These are phyloP conservation scores for Nidularia pulvinata DNA, from an alignment of 768 basidiomycete species.

Conservation along the genomic window DNA sequence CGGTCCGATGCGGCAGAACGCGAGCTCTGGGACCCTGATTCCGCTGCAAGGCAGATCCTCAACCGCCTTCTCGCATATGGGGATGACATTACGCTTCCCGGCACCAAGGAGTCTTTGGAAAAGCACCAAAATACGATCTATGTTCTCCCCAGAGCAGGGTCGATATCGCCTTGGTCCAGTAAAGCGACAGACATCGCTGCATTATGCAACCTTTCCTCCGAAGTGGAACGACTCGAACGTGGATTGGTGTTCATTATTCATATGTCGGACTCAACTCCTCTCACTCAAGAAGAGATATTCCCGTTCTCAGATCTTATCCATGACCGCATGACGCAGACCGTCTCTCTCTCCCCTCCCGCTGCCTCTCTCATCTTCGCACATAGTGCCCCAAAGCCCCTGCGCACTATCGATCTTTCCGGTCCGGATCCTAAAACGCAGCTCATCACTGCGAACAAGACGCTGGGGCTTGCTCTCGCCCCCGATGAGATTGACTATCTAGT, in stretches of 20 bases:
- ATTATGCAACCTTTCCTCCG: slow-evolving; percentile 77
- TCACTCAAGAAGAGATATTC: slow-evolving; percentile 48
- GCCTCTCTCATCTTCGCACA: slow-evolving; percentile 60
- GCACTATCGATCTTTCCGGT: slow-evolving; percentile 61
- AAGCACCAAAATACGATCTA: slow-evolving; percentile 51
- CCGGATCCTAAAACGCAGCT: slow-evolving; percentile 50
- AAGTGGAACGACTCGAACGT: slow-evolving; percentile 85
- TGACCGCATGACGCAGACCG: slow-evolving; percentile 96
- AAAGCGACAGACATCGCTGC: slow-evolving; percentile 96
- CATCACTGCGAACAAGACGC: slow-evolving; percentile 71
- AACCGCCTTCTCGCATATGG: slow-evolving; percentile 84
- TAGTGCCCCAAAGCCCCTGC: slow-evolving; percentile 63
- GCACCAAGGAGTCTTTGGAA: slow-evolving; percentile 35
- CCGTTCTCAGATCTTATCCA: slow-evolving; percentile 72
- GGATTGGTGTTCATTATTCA: slow-evolving; percentile 72
- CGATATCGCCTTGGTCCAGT: slow-evolving; percentile 98
- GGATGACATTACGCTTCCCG: slow-evolving; percentile 58
- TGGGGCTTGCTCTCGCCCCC: slow-evolving; percentile 88
- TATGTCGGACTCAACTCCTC: slow-evolving; percentile 29
- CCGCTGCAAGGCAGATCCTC: slow-evolving; percentile 51
- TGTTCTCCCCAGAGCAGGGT: slow-evolving; percentile 83
- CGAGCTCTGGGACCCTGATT: slow-evolving; percentile 42
- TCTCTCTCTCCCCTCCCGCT: slow-evolving; percentile 57
- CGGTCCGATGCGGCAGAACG: slow-evolving; percentile 38
- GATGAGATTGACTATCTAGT: slow-evolving; percentile 95